phyloP scores from a whole-genome alignment of 1,284 basidiomycete genomes.

The Puccinia coronata region DNA sequence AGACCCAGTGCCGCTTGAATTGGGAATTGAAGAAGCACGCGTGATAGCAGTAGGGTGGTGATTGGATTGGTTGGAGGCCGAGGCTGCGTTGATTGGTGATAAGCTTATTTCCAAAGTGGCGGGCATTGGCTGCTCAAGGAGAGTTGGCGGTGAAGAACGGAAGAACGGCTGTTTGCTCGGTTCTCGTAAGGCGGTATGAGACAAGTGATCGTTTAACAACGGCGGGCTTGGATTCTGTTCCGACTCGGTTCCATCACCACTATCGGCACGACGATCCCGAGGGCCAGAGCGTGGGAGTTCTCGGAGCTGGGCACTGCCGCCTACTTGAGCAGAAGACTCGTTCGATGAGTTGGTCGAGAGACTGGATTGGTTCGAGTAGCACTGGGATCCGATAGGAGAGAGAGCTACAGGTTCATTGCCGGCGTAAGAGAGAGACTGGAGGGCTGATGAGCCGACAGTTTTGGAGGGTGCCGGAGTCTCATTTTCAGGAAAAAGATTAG shows the following conservation, averaged over 20 bases:
- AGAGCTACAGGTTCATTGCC: constrained; percentile 14
- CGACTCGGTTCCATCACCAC: background rate
- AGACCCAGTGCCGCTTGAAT: background rate
- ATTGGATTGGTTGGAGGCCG: background rate
- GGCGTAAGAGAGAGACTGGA: constrained; percentile 20
- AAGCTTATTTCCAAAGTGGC: background rate
- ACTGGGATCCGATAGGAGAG: constrained; percentile 33
- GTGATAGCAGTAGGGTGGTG: background rate
- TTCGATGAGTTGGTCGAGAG: background rate
- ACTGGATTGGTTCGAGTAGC: constrained; percentile 30
- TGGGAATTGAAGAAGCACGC: background rate
- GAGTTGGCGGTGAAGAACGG: background rate
- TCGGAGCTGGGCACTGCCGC: constrained; percentile 33
- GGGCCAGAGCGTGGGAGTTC: background rate
- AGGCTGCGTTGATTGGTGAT: background rate
- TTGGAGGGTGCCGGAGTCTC: constrained; percentile 22
- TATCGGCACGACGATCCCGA: background rate
- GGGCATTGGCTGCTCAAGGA: background rate
- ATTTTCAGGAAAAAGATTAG: constrained; percentile 16
- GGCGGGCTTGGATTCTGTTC: background rate
- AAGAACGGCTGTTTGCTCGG: background rate
- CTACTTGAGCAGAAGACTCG: constrained; percentile 23
- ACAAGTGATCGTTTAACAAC: background rate
- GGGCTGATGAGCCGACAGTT: constrained; percentile 29
- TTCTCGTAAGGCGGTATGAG: background rate